Base-by-base conservation (phyloP, 768 basidiomycete genomes). In the Rhizopogon vinicolor region DNA sequence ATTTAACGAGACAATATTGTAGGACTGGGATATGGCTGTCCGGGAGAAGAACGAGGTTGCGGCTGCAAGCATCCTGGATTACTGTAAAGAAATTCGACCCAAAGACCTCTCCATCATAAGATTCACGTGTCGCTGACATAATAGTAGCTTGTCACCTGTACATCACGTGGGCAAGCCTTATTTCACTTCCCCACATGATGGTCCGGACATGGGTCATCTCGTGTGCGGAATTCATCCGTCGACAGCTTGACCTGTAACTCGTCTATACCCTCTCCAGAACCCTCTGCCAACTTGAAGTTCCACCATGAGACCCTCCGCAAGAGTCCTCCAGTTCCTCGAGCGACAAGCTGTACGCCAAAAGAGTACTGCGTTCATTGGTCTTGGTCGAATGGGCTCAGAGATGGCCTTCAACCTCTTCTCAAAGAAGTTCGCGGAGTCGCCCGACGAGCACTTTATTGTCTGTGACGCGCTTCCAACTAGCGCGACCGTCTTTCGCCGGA, bases 391-490 rank as follows among this genome's bases (percentile, higher is more conserved):
- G 92, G 92, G 92, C 41, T 83, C 82, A 43, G 86, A 91, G 68
- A 94, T 94, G 93, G 81, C 84, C 13, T 79, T 77, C 69, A 94
- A 94, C 69, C 79, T 93, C 49, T 91, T 93, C 74, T 85, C 85
- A 0, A 91, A 90, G 68, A 79, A 80, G 59, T 73, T 83, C 55
- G 75, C 78, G n/a, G 72, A 80, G 42, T 69, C 74, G 40, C 58
- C 68, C n/a, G 79, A 84, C 13, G 66, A 80, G 43, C 78, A 70
- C 25, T 91, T 93, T 63, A 79, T 90, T 18, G 83, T 95, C 33
- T 94, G 89, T 70, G 92, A 95, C 66, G 85, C 86, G 10, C 65
- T 85, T 48, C 77, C 81, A 25, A 83, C 83, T 13, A 79, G 76
- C 31, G 78, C 88, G 3, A 67, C 70, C 22, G 64, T 74, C 6